These are phyloP conservation scores for Fusarium vanettenii DNA, from an alignment of 2,329 filamentous ascomycete genomes.

Conservation along the genomic window DNA sequence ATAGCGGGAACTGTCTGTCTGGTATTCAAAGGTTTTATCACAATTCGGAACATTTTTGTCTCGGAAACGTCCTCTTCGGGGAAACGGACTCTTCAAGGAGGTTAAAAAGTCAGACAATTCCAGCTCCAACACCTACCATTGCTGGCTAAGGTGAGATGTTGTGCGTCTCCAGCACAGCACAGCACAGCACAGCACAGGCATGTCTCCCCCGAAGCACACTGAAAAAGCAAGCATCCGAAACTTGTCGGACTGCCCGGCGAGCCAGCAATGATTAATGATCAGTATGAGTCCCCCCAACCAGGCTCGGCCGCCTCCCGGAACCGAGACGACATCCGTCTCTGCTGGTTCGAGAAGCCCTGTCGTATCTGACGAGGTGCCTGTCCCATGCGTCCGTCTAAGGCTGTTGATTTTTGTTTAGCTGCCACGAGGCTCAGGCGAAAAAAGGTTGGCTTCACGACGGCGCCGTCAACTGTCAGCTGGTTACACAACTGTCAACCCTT, in stretches of 20 bases:
- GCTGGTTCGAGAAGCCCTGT: conserved; percentile 14
- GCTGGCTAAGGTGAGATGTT: not conserved
- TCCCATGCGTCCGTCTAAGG: conserved; percentile 4
- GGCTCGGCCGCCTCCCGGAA: conserved; percentile 20
- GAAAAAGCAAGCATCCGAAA: conserved; percentile 28
- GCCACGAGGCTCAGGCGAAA: conserved; percentile 28
- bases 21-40: not conserved
- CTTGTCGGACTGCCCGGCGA: conserved; percentile 23
- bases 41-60: conserved; percentile 18
- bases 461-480: conserved; percentile 22
- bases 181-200: not conserved
- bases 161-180: not conserved
- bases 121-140: not conserved
- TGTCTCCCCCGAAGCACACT: not conserved
- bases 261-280: not conserved
- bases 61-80: conserved; percentile 20
- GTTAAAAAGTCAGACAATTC: conserved; percentile 24
- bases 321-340: conserved; percentile 11
- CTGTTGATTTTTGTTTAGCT: not conserved
- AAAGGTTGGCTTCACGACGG: conserved; percentile 6
- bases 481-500: not conserved
- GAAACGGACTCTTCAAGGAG: conserved; percentile 4
- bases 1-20: not conserved
- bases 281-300: conserved; percentile 3
- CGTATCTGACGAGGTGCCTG: conserved; percentile 25